Percentiles rank a stretch among this genome's conserved stretches.
Conservation (phyloP, 2,329 filamentous ascomycete species). For the Curvularia spicifera region DNA sequence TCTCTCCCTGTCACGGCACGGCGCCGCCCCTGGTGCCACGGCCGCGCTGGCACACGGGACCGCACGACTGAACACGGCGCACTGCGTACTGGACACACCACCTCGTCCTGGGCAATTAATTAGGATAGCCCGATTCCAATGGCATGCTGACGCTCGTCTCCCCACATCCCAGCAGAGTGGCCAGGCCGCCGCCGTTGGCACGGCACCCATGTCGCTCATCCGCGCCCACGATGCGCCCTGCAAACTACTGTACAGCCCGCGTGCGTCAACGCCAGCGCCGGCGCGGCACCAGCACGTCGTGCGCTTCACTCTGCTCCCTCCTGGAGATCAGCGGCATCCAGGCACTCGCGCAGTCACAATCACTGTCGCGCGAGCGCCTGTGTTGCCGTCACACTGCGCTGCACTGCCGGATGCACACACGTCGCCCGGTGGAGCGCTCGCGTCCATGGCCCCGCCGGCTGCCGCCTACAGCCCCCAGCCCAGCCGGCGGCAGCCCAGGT, state of each 20-base stretch:
- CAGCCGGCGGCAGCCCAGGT: too few species aligned
- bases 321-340: too few species aligned
- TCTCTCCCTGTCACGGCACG: background rate
- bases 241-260: background rate
- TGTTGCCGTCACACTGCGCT: background rate
- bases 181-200: slow-evolving; percentile 13
- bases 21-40: too few species aligned
- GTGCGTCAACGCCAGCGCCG: background rate
- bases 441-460: background rate
- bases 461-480: too few species aligned
- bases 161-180: slow-evolving; percentile 23
- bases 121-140: too few species aligned
- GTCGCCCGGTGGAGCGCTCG: background rate
- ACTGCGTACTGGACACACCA: too few species aligned
- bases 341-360: background rate
- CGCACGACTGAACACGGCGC: too few species aligned
- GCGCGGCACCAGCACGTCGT: background rate
- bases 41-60: too few species aligned
- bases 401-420: too few species aligned
- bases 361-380: background rate
- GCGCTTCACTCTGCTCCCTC: too few species aligned
- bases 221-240: slow-evolving; percentile 10
- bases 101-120: too few species aligned
- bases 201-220: slow-evolving; percentile 15
- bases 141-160: background rate